Conservation (phyloP, 2,329 filamentous ascomycete genomes). For the Scedosporium apiospermum region DNA sequence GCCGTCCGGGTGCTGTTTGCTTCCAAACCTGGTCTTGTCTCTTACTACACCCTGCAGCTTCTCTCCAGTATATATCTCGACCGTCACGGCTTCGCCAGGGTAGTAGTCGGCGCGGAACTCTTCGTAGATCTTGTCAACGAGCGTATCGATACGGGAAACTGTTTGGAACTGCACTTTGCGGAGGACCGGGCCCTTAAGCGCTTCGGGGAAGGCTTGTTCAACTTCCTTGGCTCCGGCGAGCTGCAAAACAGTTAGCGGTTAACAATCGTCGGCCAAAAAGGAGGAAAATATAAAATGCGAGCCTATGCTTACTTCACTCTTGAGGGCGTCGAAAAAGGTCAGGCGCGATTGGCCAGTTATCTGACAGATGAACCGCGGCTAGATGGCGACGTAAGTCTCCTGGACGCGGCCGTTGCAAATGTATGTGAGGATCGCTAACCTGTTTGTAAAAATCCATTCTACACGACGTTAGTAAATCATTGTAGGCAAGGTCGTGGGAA, state of each 20-base stretch:
- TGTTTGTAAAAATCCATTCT: conserved; percentile 93
- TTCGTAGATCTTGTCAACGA: conserved; percentile 58
- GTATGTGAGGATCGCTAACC: conserved; percentile 32
- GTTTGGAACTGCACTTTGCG: conserved; percentile 87
- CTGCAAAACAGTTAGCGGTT: conserved; percentile 27
- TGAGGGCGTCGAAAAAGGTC: conserved; percentile 84
- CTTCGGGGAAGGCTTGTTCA: conserved; percentile 83
- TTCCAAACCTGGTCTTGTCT: conserved; percentile 73
- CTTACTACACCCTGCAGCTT: conserved; percentile 65
- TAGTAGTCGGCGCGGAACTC: conserved; percentile 88
- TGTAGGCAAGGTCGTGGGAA: neutral
- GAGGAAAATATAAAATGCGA: neutral
- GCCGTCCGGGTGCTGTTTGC: conserved; percentile 54
- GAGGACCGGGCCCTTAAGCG: conserved; percentile 81
- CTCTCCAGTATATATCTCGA: conserved; percentile 60
- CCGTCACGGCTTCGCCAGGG: conserved; percentile 74
- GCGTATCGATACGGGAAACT: conserved; percentile 77
- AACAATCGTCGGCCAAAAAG: conserved; percentile 6
- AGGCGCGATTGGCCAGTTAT: conserved; percentile 89
- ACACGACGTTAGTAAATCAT: conserved; percentile 19
- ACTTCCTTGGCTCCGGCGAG: conserved; percentile 76
- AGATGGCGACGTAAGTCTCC: conserved; percentile 8
- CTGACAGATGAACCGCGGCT: conserved; percentile 89
- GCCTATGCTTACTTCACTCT: conserved; percentile 66
- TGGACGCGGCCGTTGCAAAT: neutral